Evolutionary conservation across 495 filamentous ascomycete genomes (phyloP), one percentile per base, ranked within the genome.

Genomic region (Lophiotrema nucula): DNA sequence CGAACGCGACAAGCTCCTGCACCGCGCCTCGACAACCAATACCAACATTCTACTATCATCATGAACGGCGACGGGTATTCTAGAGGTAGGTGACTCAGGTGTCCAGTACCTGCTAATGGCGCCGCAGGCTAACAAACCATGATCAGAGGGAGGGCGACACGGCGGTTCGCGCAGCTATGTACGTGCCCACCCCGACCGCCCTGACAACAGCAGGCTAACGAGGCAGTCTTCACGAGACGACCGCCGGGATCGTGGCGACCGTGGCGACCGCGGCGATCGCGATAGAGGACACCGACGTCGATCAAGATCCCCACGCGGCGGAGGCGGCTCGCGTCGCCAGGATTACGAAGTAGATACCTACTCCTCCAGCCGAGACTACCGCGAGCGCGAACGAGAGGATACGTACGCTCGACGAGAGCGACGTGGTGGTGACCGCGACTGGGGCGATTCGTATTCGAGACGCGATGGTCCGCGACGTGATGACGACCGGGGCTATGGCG

Each of bases 21-120:
- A n/a, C n/a, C n/a, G n/a, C n/a, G n/a, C n/a, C n/a, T n/a, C n/a
- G n/a, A n/a, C n/a, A n/a, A n/a, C n/a, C n/a, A n/a, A n/a, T n/a
- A n/a, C n/a, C n/a, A n/a, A n/a, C n/a, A n/a, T n/a, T n/a, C n/a
- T n/a, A n/a, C n/a, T n/a, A n/a, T n/a, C 74, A 85, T 55, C 58
- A 95, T 95, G 90, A 93, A 92, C 86, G 88, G 88, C 68, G 89
- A 93, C 70, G 85, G 77, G 66, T 92, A 92, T 73, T 85, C 88
- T 58, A 83, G 87, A 71, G 84, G 88, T 84, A 88, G 87, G 86
- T 76, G 73, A 77, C 66, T 58, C 31, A 48, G 52, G 46, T 43
- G 15, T 23, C 19, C 52, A 22, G 23, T 22, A 28, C 19, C 44
- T 33, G 59, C 47, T 53, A 26, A 56, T 25, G 50, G 47, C 49